Percentiles rank a stretch among this genome's conserved stretches.
Conservation (phyloP, 2,329 filamentous ascomycete species). For the Xylaria sp. region DNA sequence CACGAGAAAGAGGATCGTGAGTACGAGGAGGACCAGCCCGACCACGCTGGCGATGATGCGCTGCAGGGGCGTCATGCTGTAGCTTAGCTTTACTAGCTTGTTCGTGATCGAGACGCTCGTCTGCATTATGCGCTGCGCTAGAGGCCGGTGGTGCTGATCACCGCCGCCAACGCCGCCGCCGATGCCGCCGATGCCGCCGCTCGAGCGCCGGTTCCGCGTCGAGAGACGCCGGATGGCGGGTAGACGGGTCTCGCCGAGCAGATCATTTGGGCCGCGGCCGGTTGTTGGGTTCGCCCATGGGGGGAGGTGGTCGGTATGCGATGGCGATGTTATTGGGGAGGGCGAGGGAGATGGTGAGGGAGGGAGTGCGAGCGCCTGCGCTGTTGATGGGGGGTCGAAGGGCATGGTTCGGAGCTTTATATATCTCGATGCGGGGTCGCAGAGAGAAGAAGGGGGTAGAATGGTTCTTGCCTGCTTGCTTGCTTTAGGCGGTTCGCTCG, state of each 20-base stretch:
- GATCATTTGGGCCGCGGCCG: not conserved
- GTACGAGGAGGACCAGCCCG: slow-evolving; percentile 61
- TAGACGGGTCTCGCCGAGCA: slow-evolving; percentile 27
- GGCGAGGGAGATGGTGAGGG: slow-evolving; percentile 50
- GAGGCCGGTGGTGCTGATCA: slow-evolving; percentile 41
- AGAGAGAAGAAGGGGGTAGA: not conserved
- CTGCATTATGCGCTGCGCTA: slow-evolving; percentile 56
- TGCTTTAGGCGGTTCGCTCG: not conserved
- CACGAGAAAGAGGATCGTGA: slow-evolving; percentile 76
- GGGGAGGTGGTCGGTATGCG: slow-evolving; percentile 56
- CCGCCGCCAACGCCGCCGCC: too few relatives aligned
- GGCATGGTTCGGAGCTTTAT: slow-evolving; percentile 55
- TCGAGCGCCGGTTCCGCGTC: slow-evolving; percentile 53
- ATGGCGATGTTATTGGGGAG: slow-evolving; percentile 47
- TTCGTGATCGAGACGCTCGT: slow-evolving; percentile 57
- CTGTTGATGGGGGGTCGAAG: slow-evolving; percentile 62
- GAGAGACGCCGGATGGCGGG: slow-evolving; percentile 55
- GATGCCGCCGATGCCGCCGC: slow-evolving; percentile 35
- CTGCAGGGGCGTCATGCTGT: slow-evolving; percentile 69
- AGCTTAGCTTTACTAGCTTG: slow-evolving; percentile 62
- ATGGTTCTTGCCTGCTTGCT: not conserved
- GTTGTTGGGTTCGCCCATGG: slow-evolving; percentile 52
- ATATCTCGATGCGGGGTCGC: not conserved
- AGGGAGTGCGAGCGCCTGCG: slow-evolving; percentile 61
- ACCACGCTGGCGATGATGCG: slow-evolving; percentile 66